Percentiles rank a stretch among this genome's conserved stretches.
Conservation (phyloP, 352 stramenopile genomes). For the Phytophthora crassamura region DNA sequence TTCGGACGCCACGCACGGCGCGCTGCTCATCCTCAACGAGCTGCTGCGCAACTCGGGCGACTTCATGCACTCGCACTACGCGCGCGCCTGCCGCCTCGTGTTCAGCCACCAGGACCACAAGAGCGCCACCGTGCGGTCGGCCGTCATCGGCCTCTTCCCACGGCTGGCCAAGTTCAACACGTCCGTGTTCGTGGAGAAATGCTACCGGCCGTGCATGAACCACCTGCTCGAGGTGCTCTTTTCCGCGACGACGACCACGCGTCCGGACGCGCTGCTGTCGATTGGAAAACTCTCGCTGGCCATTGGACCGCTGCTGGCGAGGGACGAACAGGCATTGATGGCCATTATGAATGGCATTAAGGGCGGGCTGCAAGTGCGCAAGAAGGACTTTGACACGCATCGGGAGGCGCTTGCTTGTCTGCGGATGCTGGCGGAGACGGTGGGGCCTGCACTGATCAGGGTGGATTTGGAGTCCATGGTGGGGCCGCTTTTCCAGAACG, state of each 20-base stretch:
- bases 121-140: constrained; percentile 73
- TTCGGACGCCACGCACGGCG: constrained; percentile 82
- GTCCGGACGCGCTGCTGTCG: constrained; percentile 80
- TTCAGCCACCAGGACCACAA: constrained; percentile 85
- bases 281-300: constrained; percentile 87
- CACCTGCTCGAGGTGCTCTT: constrained; percentile 86
- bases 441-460: constrained; percentile 73
- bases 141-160: constrained; percentile 88
- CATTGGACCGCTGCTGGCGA: constrained; percentile 76
- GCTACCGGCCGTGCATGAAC: constrained; percentile 84
- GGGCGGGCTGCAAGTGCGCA: constrained; percentile 81
- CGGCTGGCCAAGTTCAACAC: constrained; percentile 91
- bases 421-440: constrained; percentile 82
- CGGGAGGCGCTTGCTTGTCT: constrained; percentile 85
- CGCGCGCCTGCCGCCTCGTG: constrained; percentile 72
- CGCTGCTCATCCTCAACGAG: constrained; percentile 87
- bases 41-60: constrained; percentile 87
- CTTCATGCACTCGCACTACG: constrained; percentile 90
- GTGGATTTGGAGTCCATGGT: constrained; percentile 88
- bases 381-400: constrained; percentile 87
- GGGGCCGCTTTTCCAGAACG: constrained; percentile 81
- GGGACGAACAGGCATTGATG: constrained; percentile 80
- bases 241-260: constrained; percentile 78
- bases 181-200: constrained; percentile 86
- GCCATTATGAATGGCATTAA: constrained; percentile 91